Evolutionary conservation across 805 yeast genomes (phyloP).

Genomic region (Saccharomyces mikatae): DNA sequence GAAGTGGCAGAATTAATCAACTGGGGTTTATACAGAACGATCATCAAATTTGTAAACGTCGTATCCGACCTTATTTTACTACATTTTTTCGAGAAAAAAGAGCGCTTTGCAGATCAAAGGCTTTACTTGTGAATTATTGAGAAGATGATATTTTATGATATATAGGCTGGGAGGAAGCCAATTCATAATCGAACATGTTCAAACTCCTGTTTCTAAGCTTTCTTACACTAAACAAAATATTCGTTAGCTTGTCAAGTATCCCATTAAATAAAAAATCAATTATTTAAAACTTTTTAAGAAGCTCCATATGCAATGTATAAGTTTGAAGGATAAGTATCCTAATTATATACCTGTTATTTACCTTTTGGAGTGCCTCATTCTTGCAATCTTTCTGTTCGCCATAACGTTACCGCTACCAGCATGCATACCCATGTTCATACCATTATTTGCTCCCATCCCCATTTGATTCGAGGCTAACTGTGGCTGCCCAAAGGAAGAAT

Average conservation of each 20-base stretch:
- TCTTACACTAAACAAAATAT: neutral
- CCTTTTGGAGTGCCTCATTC: slow-evolving; percentile 28
- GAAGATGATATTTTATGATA: no score
- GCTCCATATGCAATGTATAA: neutral
- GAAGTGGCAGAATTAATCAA: neutral
- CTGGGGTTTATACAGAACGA: neutral
- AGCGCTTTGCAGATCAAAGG: neutral
- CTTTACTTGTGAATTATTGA: neutral
- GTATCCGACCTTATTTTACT: neutral
- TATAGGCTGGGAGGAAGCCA: no score
- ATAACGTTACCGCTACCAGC: neutral
- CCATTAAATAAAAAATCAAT: neutral
- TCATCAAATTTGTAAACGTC: neutral
- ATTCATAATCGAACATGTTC: no score
- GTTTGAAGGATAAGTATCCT: neutral
- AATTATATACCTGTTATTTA: neutral
- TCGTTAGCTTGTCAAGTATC: neutral
- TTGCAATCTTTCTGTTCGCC: slow-evolving; percentile 19
- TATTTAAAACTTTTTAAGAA: neutral
- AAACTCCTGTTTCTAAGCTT: neutral
- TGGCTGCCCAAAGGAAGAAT: neutral
- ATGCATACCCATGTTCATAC: neutral
- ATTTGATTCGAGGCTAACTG: slow-evolving; percentile 6
- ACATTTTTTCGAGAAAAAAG: neutral
- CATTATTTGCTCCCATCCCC: neutral